Evolutionary conservation across 2,329 filamentous ascomycete genomes (phyloP).

Genomic region (Nemania serpens): DNA sequence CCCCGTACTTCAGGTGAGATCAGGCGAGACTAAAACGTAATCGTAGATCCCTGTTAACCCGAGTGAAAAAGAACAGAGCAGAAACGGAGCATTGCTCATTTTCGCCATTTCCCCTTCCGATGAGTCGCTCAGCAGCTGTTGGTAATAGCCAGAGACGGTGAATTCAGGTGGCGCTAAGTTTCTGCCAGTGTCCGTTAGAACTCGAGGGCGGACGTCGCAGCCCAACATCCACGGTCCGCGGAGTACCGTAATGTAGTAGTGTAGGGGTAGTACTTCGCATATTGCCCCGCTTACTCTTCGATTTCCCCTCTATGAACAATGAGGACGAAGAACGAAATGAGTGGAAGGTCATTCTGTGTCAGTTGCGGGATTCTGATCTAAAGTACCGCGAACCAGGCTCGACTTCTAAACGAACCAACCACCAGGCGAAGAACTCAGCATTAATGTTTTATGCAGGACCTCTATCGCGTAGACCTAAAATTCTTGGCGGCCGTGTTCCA

Average conservation of each 20-base stretch:
- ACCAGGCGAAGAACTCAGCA: slow-evolving; percentile 19
- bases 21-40: slow-evolving; percentile 36
- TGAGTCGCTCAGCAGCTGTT: background rate
- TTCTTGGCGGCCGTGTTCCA: slow-evolving; percentile 26
- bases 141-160: slow-evolving; percentile 9
- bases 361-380: slow-evolving; percentile 34
- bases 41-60: slow-evolving; percentile 14
- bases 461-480: slow-evolving; percentile 25
- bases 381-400: slow-evolving; percentile 27
- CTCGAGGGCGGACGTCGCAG: background rate
- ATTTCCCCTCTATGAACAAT: slow-evolving; percentile 5
- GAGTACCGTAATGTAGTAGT: background rate
- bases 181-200: slow-evolving; percentile 3
- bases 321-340: background rate
- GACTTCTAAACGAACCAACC: slow-evolving; percentile 20
- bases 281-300: background rate
- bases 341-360: background rate
- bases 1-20: slow-evolving; percentile 41
- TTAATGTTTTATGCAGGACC: slow-evolving; percentile 24
- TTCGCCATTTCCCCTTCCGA: background rate
- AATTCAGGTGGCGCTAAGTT: slow-evolving; percentile 25
- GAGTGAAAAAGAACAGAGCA: background rate
- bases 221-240: background rate
- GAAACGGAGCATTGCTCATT: slow-evolving; percentile 2
- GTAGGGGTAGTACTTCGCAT: background rate